These are phyloP conservation scores for Penicilliopsis zonata DNA, from an alignment of 495 filamentous ascomycete genomes.

Conservation along the genomic window DNA sequence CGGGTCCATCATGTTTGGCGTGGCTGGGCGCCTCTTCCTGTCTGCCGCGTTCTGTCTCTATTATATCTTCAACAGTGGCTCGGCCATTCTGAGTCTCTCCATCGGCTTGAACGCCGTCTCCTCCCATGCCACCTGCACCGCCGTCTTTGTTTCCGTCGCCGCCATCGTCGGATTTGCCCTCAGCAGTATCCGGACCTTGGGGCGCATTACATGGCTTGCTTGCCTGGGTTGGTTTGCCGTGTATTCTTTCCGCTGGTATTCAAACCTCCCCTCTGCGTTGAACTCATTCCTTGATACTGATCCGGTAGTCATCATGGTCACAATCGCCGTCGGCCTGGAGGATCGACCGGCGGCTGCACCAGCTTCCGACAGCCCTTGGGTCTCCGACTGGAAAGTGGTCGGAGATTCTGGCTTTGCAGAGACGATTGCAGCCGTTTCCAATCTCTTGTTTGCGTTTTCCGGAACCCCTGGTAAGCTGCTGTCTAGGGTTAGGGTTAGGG, in stretches of 20 bases:
- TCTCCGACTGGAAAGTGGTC: conserved; percentile 17
- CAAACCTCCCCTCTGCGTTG: too few relatives aligned
- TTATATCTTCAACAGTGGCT: conserved; percentile 34
- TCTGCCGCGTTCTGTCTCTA: conserved; percentile 33
- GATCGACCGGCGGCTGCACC: conserved; percentile 28
- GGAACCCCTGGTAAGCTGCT: too few relatives aligned
- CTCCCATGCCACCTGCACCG: conserved; percentile 34
- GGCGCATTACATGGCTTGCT: conserved; percentile 31
- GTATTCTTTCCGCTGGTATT: conserved; percentile 32
- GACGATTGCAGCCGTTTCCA: conserved; percentile 26
- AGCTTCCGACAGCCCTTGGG: conserved; percentile 33
- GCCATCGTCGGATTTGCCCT: conserved; percentile 55
- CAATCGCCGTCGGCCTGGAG: conserved; percentile 29
- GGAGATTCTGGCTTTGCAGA: conserved; percentile 19
- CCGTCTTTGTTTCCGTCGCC: conserved; percentile 24
- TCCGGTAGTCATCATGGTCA: too few relatives aligned
- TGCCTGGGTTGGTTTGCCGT: conserved; percentile 33
- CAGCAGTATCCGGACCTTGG: conserved; percentile 25
- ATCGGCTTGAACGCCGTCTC: conserved; percentile 39
- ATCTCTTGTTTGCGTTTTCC: conserved; percentile 34
- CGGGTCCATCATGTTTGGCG: conserved; percentile 50
- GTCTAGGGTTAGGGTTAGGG: too few relatives aligned
- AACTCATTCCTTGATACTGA: too few relatives aligned
- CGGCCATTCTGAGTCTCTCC: conserved; percentile 39
- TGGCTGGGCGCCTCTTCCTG: conserved; percentile 27